phyloP scores from a whole-genome alignment of 768 basidiomycete genomes.

The Hygrophoropsis aurantiaca region DNA sequence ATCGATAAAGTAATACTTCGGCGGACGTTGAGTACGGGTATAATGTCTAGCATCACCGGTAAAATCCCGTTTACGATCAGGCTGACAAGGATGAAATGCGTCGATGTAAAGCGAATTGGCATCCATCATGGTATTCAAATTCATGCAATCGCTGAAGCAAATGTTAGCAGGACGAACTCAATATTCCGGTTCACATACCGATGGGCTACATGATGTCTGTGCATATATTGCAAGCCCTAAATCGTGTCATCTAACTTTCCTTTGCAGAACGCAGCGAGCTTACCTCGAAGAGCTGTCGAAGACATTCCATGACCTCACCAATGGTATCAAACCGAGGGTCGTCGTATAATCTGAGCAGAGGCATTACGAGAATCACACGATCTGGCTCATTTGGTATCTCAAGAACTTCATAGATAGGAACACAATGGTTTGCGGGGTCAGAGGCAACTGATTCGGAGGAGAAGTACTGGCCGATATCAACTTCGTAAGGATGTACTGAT shows the following conservation, averaged over 20 bases:
- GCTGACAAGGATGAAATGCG: conserved; percentile 9
- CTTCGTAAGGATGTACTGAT: not conserved
- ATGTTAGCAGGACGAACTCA: conserved; percentile 10
- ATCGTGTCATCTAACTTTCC: too few species aligned
- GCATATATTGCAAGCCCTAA: conserved; percentile 41
- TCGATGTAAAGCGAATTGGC: conserved; percentile 9
- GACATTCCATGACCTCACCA: conserved; percentile 32
- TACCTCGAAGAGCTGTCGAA: conserved; percentile 34
- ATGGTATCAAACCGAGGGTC: conserved; percentile 28
- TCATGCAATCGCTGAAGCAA: conserved; percentile 21
- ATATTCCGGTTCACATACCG: conserved; percentile 24
- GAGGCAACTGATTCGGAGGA: not conserved
- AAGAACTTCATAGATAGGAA: too few species aligned
- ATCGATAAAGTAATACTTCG: too few species aligned
- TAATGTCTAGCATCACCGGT: conserved; percentile 7
- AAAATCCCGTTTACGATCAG: not conserved
- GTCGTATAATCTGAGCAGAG: conserved; percentile 10
- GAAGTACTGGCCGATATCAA: not conserved
- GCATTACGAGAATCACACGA: too few species aligned
- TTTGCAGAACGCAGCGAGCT: too few species aligned
- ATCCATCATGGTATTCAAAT: conserved; percentile 25
- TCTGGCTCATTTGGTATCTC: too few species aligned
- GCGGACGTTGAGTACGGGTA: conserved; percentile 22
- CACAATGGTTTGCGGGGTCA: too few species aligned
- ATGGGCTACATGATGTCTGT: conserved; percentile 36